Evolutionary conservation across 2,329 filamentous ascomycete genomes (phyloP), one percentile per base, ranked within the genome.

Genomic region (Verruconis gallopava): DNA sequence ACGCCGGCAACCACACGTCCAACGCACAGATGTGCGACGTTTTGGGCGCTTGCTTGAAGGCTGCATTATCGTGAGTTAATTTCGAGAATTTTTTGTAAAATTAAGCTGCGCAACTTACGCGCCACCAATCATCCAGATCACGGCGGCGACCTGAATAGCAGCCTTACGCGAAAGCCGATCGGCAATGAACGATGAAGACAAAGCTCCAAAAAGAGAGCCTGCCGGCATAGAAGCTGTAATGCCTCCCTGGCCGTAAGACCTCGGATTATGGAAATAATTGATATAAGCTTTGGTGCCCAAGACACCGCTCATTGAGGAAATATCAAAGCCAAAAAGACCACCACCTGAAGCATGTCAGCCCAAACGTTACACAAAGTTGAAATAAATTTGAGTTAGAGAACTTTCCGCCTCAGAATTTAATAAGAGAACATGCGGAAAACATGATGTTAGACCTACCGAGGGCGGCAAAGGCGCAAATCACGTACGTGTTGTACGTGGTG

Each of bases 1-100:
- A 93, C 64, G 65, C 85, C 85, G 41, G 84, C 83, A 58, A 91
- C 73, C 48, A 93, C 77, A 60, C 88, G 79, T 11, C 85, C 85
- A 5, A 81, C 55, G 52, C 75, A 71, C 47, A 63, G 55, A 21
- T 61, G 53, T 38, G 55, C 50, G 9, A 63, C 48, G 41, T 60
- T 59, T 33, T 63, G 62, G n/a, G 58, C 44, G 6, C 56, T 54
- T 28, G 56, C 54, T 45, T 61, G 59, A 40, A 61, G 41, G 21
- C 46, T 50, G 38, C 3, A 28, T 32, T 12, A n/a, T n/a, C n/a
- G n/a, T n/a, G n/a, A n/a, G n/a, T n/a, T n/a, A n/a, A n/a, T n/a
- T n/a, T n/a, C n/a, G 17, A 13, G 17, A 9, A 9, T 15, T 11
- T 15, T 37, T 18, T 37, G 15, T 19, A 21, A 11, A 41, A 6